These are phyloP conservation scores for Wickerhamiella parazyma DNA, from an alignment of 805 yeast species.

Conservation along the genomic window DNA sequence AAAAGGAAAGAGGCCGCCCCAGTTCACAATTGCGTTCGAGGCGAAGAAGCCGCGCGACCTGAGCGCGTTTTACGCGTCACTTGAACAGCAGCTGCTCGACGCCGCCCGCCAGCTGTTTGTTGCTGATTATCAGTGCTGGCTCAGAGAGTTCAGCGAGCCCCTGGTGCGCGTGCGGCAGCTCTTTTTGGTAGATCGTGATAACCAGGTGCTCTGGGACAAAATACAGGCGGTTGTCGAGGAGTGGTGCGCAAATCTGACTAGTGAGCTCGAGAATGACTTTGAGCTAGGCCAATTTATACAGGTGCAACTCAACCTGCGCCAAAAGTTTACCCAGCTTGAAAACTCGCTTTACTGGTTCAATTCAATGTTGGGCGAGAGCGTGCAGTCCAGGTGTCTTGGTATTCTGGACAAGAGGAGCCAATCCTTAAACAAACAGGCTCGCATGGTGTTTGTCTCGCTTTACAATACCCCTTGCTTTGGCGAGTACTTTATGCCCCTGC, in stretches of 20 bases:
- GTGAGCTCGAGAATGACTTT: neutral
- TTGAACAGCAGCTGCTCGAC: neutral
- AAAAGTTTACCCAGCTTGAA: neutral
- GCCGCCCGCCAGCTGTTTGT: neutral
- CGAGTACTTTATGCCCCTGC: neutral
- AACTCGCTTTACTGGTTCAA: conserved; percentile 6
- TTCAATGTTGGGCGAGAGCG: conserved; percentile 1
- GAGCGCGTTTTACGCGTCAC: neutral
- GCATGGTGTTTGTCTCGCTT: neutral
- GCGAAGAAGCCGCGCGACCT: neutral
- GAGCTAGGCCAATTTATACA: neutral
- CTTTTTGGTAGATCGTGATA: conserved; percentile 5
- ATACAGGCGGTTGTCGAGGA: neutral
- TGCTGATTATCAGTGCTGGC: neutral
- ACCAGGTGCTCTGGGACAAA: neutral
- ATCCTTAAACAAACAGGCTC: neutral
- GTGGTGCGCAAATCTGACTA: neutral
- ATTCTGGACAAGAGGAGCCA: neutral
- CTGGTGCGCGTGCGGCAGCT: neutral
- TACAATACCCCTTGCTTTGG: neutral
- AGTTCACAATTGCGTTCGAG: neutral
- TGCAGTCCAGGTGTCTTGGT: neutral
- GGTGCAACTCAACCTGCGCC: neutral
- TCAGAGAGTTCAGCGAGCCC: neutral
- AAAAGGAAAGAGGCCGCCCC: neutral